phyloP scores from a whole-genome alignment of 1,284 basidiomycete genomes.

The Austroboletus olivaceoglutinosus region DNA sequence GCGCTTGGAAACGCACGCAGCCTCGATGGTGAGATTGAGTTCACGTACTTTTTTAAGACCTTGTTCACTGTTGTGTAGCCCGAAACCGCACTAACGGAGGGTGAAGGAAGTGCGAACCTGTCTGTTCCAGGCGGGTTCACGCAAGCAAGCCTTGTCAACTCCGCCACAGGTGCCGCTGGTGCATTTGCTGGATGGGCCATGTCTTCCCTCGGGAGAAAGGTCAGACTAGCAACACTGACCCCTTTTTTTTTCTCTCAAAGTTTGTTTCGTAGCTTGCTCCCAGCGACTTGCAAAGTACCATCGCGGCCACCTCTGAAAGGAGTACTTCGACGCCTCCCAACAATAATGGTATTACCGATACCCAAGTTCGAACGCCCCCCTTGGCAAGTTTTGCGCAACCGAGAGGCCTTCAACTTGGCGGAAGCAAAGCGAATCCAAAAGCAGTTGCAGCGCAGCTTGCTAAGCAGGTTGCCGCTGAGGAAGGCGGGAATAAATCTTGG shows the following conservation, averaged over 20 bases:
- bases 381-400: conserved; percentile 23
- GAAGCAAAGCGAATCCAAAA: conserved; percentile 44
- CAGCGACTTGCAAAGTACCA: conserved; percentile 69
- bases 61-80: conserved; percentile 47
- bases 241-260: not conserved
- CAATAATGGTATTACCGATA: conserved; percentile 2
- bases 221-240: conserved; percentile 22
- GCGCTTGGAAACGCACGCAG: conserved; percentile 75
- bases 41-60: not conserved
- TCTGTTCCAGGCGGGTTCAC: conserved; percentile 37
- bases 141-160: conserved; percentile 69
- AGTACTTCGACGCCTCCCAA: conserved; percentile 38
- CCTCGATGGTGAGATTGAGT: conserved; percentile 63
- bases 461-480: conserved; percentile 54
- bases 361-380: conserved; percentile 12
- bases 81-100: conserved; percentile 55
- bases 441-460: conserved; percentile 52
- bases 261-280: conserved; percentile 52
- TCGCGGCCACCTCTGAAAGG: conserved; percentile 42
- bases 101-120: conserved; percentile 31
- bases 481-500: conserved; percentile 57
- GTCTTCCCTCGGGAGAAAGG: conserved; percentile 79
- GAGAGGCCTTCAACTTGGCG: conserved; percentile 72
- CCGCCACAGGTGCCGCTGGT: conserved; percentile 86
- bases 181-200: conserved; percentile 94